phyloP scores from a whole-genome alignment of 2,329 filamentous ascomycete species.

The Monilinia polystroma region DNA sequence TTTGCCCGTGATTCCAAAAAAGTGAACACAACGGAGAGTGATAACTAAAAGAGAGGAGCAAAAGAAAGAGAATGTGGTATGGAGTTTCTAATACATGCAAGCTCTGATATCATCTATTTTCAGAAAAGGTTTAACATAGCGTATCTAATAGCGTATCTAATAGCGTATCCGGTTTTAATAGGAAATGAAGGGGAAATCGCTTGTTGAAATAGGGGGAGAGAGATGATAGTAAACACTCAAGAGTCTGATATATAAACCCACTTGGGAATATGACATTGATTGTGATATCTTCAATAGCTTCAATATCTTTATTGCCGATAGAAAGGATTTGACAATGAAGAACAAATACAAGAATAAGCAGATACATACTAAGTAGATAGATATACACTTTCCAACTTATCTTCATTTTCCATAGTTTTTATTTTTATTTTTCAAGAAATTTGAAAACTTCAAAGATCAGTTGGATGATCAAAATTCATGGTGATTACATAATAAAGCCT shows the following conservation, averaged over 20 bases:
- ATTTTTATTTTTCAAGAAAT: too few species aligned
- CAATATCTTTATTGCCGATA: too few species aligned
- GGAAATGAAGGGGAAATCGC: background rate
- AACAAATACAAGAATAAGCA: too few species aligned
- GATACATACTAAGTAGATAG: too few species aligned
- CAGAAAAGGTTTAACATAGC: background rate
- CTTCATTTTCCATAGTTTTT: too few species aligned
- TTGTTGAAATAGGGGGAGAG: background rate
- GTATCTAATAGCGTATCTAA: background rate
- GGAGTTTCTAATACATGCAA: too few species aligned
- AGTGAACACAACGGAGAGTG: background rate
- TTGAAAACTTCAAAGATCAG: too few species aligned
- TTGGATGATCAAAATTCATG: background rate
- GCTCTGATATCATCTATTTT: too few species aligned
- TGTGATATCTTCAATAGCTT: background rate
- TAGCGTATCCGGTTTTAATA: background rate
- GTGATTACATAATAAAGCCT: conserved; percentile 3
- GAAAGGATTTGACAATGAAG: too few species aligned
- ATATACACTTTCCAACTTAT: too few species aligned
- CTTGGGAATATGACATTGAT: background rate
- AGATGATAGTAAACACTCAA: background rate
- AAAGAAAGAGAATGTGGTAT: too few species aligned
- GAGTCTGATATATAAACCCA: background rate
- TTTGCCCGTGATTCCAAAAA: background rate
- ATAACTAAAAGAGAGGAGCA: too few species aligned